Evolutionary conservation across 805 yeast genomes (phyloP), one percentile per base, ranked within the genome.

Genomic region (Candida xyloterini): DNA sequence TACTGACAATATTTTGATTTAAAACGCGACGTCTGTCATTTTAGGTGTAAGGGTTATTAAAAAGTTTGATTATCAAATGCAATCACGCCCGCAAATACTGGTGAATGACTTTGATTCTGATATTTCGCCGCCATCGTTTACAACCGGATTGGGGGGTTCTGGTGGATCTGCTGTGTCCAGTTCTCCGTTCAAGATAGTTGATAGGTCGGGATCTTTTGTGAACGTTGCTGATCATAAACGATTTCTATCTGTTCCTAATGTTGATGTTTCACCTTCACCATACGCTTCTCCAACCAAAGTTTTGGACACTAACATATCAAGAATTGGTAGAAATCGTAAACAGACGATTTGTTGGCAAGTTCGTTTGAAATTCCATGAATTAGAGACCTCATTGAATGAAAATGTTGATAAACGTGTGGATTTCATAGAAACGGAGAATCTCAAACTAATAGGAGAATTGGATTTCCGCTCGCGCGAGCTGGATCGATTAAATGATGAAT

Each of bases 341-440:
- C 27, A 31, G 16, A 54, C 18, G 41, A 46, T 13, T 34, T 62
- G 38, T 30, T 53, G 33, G 52, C 42, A 68, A 56, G 46, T 50
- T 23, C 34, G 55, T 44, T 16, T 55, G 48, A 46, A 56, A 46
- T 48, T 62, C 53, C 40, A 52, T 29, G 52, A 60, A 6, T 46
- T 56, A n/a, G 53, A 56, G 18, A 50, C 57, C 7, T 54, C 52
- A 14, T 44, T 55, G 2, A 37, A 58, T 3, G 48, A 48, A 1
- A 57, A 51, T 13, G 38, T 58, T 5, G 55, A 53, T 15, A 48
- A 46, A 27, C 42, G 54, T 15, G 39, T 60, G 5, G 37, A 44
- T 7, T 44, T 53, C 25, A 38, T 70, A 5, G 55, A 56, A 7
- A 33, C 44, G 6, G 60, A 67, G 27, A 66, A 56, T 42, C 15